Percentiles rank a stretch among this genome's conserved stretches.
phyloP scores from a whole-genome alignment of 495 filamentous ascomycete genomes.

The Podospora bellae-mahoneyi region DNA sequence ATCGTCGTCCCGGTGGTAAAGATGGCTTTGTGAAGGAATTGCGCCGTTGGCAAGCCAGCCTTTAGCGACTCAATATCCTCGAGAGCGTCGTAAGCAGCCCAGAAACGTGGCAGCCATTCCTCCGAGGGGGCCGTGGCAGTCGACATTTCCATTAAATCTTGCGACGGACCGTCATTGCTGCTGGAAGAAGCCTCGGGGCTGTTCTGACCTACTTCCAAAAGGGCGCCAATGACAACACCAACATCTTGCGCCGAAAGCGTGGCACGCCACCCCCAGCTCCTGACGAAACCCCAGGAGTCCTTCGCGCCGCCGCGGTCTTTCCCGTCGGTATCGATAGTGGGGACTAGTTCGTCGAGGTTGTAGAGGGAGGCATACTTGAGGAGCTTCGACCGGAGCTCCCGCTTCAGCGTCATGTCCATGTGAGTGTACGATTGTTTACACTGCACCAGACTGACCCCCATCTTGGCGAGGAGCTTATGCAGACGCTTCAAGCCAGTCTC shows the following conservation, averaged over 20 bases:
- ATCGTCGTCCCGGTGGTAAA: slow-evolving; percentile 87
- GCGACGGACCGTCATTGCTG: slow-evolving; percentile 25
- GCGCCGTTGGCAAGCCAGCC: slow-evolving; percentile 73
- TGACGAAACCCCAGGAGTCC: slow-evolving; percentile 93
- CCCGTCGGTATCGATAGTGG: slow-evolving; percentile 58
- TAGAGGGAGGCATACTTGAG: slow-evolving; percentile 87
- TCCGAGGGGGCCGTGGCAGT: slow-evolving; percentile 48
- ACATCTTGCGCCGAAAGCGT: slow-evolving; percentile 90
- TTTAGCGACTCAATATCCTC: slow-evolving; percentile 73
- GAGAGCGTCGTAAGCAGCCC: slow-evolving; percentile 90
- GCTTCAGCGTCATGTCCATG: slow-evolving; percentile 97
- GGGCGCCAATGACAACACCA: slow-evolving; percentile 80
- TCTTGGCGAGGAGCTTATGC: slow-evolving; percentile 95
- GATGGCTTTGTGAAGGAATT: slow-evolving; percentile 87
- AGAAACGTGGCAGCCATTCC: slow-evolving; percentile 76
- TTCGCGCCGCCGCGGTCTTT: slow-evolving; percentile 57
- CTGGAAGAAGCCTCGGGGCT: slow-evolving; percentile 25
- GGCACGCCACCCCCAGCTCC: slow-evolving; percentile 96
- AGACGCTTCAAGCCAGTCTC: slow-evolving; percentile 82
- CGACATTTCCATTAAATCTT: slow-evolving; percentile 38
- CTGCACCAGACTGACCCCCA: slow-evolving; percentile 91
- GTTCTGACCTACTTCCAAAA: slow-evolving; percentile 81
- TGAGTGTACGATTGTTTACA: slow-evolving; percentile 95
- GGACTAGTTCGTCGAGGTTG: slow-evolving; percentile 88
- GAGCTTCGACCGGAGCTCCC: slow-evolving; percentile 76